phyloP scores from a whole-genome alignment of 257 asterid genomes.

The Vinca minor region DNA sequence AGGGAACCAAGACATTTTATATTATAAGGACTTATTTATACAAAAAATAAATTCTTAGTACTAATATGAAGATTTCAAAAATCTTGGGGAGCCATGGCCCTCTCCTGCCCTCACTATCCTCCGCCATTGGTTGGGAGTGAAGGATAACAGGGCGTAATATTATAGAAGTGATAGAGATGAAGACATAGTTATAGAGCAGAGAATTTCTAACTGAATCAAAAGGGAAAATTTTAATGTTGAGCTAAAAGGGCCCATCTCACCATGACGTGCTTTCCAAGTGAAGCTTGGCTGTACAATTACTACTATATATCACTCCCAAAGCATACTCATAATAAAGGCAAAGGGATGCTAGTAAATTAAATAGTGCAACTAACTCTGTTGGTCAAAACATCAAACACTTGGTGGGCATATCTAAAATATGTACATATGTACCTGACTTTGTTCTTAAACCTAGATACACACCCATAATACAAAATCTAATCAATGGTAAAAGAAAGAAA shows the following conservation, averaged over 20 bases:
- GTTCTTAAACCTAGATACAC: background rate
- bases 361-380: conserved; percentile 17
- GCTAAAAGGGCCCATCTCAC: conserved; percentile 36
- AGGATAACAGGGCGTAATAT: too few relatives aligned
- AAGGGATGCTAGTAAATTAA: conserved; percentile 12
- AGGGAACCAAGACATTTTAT: too few relatives aligned
- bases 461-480: background rate
- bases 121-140: too few relatives aligned
- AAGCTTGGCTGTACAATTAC: conserved; percentile 32
- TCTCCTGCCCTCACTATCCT: too few relatives aligned
- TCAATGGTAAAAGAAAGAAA: conserved; percentile 12
- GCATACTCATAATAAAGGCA: conserved; percentile 24
- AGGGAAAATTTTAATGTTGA: conserved; percentile 39
- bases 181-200: too few relatives aligned
- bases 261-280: conserved; percentile 45
- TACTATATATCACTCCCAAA: conserved; percentile 17
- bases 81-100: too few relatives aligned
- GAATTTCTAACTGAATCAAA: too few relatives aligned
- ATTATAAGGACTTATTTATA: too few relatives aligned
- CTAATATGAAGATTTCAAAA: too few relatives aligned
- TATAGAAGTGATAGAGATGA: too few relatives aligned
- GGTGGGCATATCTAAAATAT: conserved; percentile 1
- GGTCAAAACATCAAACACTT: conserved; percentile 14
- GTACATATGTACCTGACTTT: conserved; percentile 7
- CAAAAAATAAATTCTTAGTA: too few relatives aligned